Base-by-base conservation (phyloP, 2,329 filamentous ascomycete species). In the Diaporthe vaccinii region DNA sequence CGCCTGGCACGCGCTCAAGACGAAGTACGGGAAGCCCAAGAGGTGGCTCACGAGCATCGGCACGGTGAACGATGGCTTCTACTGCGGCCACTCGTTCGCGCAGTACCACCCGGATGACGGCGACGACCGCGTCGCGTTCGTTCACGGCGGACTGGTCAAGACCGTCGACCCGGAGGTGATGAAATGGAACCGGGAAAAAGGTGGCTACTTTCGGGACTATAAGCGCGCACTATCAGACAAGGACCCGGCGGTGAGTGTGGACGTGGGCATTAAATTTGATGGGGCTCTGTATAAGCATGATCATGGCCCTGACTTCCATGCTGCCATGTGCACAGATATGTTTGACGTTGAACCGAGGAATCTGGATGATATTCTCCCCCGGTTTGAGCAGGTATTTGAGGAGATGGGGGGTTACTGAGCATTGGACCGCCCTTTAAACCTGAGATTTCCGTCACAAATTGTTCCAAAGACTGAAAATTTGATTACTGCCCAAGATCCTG, bases 1-100 rank as follows among this genome's bases (percentile, higher is more conserved):
- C 74, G 80, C 82, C 8, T 83, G 82, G 82, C 80, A 83, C 69
- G 82, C 82, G 22, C 78, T 83, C 31, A 81, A 80, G 75, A 83
- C 81, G 4, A 65, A 77, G 58, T 83, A 79, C 71, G 82, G 82
- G 20, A 74, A 65, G 51, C 82, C 82, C 15, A 74, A 73, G 15
- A 80, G 79, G 73, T 82, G 81, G 80, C 77, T 83, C 25, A 80
- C 82, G 34, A 80, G 78, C 57, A 78, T 83, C 34, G 82, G 82
- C n/a, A 80, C 78, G 17, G 57, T 79, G 10, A 78, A 78, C 36
- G 77, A 77, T 15, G 77, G 74, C 41, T 78, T 77, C 76, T 83
- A 82, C 78, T 83, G 82, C 75, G 82, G 82, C 4, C 82, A 83
- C 74, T 79, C 77, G 1, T 83, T 83, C 71, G 80, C 79, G 17